Evolutionary conservation across 768 basidiomycete genomes (phyloP).

Genomic region (Amanita subjunquillea): DNA sequence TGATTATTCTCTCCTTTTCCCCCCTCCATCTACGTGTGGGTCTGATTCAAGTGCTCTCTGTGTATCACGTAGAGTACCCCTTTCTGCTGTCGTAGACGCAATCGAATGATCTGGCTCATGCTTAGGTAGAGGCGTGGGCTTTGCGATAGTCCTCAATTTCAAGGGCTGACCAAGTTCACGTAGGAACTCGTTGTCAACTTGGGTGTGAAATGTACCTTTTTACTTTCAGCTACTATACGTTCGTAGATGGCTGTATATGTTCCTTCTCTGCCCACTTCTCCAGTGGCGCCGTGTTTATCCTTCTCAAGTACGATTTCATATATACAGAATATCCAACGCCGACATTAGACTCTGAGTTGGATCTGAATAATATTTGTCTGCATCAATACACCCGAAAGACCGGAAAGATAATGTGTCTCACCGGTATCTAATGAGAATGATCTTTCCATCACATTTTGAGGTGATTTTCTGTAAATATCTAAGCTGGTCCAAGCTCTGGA

Average conservation of each 20-base stretch:
- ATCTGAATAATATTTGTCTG: background rate
- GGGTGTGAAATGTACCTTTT: no score
- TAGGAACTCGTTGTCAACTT: no score
- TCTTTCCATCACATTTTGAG: background rate
- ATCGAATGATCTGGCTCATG: no score
- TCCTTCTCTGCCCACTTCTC: background rate
- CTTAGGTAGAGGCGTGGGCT: no score
- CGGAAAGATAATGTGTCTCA: background rate
- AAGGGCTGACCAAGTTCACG: no score
- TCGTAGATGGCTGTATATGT: background rate
- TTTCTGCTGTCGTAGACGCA: no score
- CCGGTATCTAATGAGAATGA: background rate
- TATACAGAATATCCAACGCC: background rate
- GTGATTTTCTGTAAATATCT: background rate
- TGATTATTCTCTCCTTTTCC: background rate
- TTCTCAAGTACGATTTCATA: background rate
- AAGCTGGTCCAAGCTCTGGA: no score
- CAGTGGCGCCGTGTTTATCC: background rate
- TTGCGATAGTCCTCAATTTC: no score
- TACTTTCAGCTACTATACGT: background rate
- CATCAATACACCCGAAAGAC: background rate
- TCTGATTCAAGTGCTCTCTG: background rate
- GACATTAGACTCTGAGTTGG: background rate
- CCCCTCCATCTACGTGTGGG: no score
- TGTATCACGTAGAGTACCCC: background rate